Base-by-base conservation (phyloP, 805 yeast genomes). In the Starmera amethionina region DNA sequence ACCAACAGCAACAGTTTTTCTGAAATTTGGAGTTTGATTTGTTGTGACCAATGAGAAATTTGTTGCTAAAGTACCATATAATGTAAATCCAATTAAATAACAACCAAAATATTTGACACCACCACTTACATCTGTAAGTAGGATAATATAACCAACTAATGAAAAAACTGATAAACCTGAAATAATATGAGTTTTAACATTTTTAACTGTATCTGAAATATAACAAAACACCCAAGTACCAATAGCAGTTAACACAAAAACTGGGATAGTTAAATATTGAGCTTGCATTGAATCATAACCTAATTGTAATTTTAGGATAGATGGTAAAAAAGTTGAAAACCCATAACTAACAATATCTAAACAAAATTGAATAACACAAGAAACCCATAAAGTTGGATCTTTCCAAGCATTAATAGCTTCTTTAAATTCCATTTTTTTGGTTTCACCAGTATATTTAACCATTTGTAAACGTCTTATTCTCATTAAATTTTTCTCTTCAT, bases 41-140 rank as follows among this genome's bases (percentile, higher is more conserved):
- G 58, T 58, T 18, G 63, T 58, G 9, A 65, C 45, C 75, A 75
- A 70, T 1, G 67, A 55, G 22, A 64, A 52, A 45, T 66, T 68
- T 31, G 67, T 37, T 14, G 67, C 68, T 4, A 68, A 59, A 8
- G 63, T 59, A 27, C 60, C 49, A 45, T 64, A 68, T 34, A 66
- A 50, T 4, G 65, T 49, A 35, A 65, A 42, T 10, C 65, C 56
- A 39, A 65, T 56, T 34, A 65, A 42, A 41, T 56, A 65, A 31
- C 59, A 52, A 1, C 67, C 68, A 47, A 64, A 65, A 36, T 62
- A 59, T 38, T 55, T 59, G 12, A 59, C 67, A 14, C 58, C 58
- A 38, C 56, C 50, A 27, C 50, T 57, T 13, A 46, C 40, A n/a
- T 45, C 51, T 2, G 59, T 51, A 8, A 67, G 43, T 30, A 65